Evolutionary conservation across 2,329 filamentous ascomycete species (phyloP).

Genomic region (Claviceps sp.): DNA sequence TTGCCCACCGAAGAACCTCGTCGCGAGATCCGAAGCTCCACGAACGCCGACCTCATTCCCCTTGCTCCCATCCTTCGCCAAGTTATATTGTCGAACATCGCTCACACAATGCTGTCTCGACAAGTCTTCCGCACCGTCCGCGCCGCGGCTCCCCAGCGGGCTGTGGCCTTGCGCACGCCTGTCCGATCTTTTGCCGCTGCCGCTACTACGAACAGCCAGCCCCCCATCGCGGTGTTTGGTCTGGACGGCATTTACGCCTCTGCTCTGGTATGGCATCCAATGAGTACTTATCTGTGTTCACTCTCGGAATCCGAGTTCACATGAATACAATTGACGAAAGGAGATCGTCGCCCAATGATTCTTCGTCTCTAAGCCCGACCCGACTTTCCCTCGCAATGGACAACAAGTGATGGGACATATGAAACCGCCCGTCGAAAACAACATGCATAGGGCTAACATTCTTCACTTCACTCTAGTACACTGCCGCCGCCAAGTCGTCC

Average conservation of each 20-base stretch:
- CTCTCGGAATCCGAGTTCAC: background rate
- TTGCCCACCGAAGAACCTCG: conserved; percentile 26
- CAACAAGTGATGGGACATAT: background rate
- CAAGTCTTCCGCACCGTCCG: conserved; percentile 43
- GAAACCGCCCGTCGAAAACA: background rate
- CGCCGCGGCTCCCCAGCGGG: conserved; percentile 47
- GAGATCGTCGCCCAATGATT: background rate
- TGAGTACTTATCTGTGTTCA: no score
- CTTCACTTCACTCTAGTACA: conserved; percentile 55
- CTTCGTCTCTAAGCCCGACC: no score
- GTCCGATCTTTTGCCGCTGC: conserved; percentile 70
- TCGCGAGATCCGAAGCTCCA: conserved; percentile 15
- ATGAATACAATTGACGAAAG: background rate
- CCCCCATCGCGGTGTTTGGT: conserved; percentile 84
- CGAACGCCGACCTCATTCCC: conserved; percentile 14
- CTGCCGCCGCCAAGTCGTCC: conserved; percentile 78
- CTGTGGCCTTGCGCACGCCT: conserved; percentile 31
- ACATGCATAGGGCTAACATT: background rate
- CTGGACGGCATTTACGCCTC: conserved; percentile 97
- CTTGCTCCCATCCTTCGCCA: conserved; percentile 13
- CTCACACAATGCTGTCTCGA: conserved; percentile 42
- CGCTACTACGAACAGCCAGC: conserved; percentile 55
- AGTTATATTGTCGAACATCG: no score
- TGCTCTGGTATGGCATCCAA: conserved; percentile 65
- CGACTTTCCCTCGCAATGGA: background rate